Percentiles rank a stretch among this genome's conserved stretches.
These are phyloP conservation scores for Leishmania martiniquensis DNA, from an alignment of 208 protist genomes.

Conservation along the genomic window DNA sequence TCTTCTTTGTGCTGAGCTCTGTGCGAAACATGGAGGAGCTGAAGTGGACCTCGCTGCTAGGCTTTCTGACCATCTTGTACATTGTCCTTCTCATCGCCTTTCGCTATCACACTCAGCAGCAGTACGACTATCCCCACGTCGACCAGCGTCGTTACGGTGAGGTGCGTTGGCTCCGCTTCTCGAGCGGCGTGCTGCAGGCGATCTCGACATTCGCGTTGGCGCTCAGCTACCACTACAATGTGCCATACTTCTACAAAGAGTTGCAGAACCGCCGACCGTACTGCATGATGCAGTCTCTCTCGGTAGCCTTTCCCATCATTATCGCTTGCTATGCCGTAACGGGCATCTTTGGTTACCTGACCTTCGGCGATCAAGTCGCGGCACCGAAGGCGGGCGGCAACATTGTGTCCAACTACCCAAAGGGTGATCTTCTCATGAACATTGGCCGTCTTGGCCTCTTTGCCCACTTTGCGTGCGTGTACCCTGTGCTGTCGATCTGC, in stretches of 20 bases:
- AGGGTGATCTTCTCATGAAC: slow-evolving; percentile 61
- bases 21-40: slow-evolving; percentile 85
- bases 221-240: slow-evolving; percentile 80
- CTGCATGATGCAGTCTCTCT: slow-evolving; percentile 70
- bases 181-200: slow-evolving; percentile 39
- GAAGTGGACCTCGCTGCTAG: slow-evolving; percentile 81
- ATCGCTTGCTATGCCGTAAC: slow-evolving; percentile 55
- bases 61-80: slow-evolving; percentile 86
- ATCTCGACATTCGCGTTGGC: slow-evolving; percentile 68
- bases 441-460: slow-evolving; percentile 78
- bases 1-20: slow-evolving; percentile 79
- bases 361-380: slow-evolving; percentile 61
- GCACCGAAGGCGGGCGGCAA: slow-evolving; percentile 45
- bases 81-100: slow-evolving; percentile 63
- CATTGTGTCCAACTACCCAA: slow-evolving; percentile 69
- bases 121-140: slow-evolving; percentile 45
- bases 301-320: slow-evolving; percentile 65
- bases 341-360: slow-evolving; percentile 72
- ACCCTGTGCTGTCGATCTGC: slow-evolving; percentile 79
- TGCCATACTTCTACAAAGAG: slow-evolving; percentile 83
- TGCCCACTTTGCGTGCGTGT: slow-evolving; percentile 84
- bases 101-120: slow-evolving; percentile 54
- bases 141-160: slow-evolving; percentile 36
- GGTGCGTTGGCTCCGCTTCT: slow-evolving; percentile 44
- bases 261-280: slow-evolving; percentile 47